A percentile compares a stretch with the other conserved stretches of the same genome.
Conservation (phyloP, 345 rosid genomes). For the Salix viminalis region DNA sequence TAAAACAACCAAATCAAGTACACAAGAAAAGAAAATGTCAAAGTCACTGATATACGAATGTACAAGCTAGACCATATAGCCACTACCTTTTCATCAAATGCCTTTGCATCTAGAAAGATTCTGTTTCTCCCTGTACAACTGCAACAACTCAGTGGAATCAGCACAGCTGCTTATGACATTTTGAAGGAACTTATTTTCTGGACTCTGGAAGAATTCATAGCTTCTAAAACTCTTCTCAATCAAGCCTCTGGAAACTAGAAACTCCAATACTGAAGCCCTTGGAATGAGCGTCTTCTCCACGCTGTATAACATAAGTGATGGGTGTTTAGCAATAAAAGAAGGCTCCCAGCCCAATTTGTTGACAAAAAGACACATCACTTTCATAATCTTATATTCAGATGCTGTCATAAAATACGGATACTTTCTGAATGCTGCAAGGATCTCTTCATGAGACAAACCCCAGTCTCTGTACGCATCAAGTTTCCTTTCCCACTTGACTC, state of each 20-base stretch:
- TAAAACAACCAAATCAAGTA: too few species aligned
- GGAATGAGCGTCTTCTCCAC: background rate
- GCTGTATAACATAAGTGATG: background rate
- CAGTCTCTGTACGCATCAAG: conserved; percentile 37
- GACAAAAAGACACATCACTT: conserved; percentile 41
- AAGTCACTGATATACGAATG: too few species aligned
- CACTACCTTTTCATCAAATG: too few species aligned
- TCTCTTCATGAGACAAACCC: conserved; percentile 52
- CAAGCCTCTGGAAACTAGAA: background rate
- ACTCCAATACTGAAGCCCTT: background rate
- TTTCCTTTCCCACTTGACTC: conserved; percentile 36
- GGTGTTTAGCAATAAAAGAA: background rate
- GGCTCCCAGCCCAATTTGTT: conserved; percentile 30
- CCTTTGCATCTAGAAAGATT: too few species aligned
- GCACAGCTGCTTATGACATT: too few species aligned
- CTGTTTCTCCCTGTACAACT: too few species aligned
- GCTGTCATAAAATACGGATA: conserved; percentile 40
- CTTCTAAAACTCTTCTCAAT: background rate
- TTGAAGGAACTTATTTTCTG: too few species aligned
- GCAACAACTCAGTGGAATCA: too few species aligned
- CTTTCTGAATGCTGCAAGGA: conserved; percentile 36
- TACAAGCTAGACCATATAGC: too few species aligned
- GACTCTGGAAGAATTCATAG: background rate
- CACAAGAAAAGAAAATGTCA: too few species aligned
- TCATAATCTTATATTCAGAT: conserved; percentile 37